Percentiles rank a stretch among this genome's conserved stretches.
Evolutionary conservation across 495 filamentous ascomycete genomes (phyloP).

Genomic region (Penicillium cinerascens): DNA sequence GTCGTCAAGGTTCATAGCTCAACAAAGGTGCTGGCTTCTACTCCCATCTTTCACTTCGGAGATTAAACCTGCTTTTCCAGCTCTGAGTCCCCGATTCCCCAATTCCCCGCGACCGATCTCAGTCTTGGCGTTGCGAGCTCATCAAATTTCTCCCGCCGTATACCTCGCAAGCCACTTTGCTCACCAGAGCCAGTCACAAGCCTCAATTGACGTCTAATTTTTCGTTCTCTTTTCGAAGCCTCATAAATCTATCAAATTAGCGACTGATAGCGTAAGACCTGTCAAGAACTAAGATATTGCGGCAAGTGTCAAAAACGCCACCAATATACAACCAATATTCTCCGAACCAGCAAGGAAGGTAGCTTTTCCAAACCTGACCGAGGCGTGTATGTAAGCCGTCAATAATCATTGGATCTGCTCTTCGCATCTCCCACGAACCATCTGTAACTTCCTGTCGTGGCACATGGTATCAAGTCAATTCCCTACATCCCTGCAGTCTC

Average conservation of each 20-base stretch:
- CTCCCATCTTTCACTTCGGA: background rate
- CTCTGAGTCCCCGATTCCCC: background rate
- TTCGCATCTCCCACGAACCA: background rate
- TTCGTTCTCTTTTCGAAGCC: background rate
- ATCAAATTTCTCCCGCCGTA: background rate
- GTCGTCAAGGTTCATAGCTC: too few relatives aligned
- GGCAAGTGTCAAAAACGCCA: background rate
- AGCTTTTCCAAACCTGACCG: background rate
- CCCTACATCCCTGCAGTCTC: too few relatives aligned
- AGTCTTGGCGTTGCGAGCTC: background rate
- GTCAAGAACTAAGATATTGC: background rate
- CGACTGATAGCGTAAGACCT: background rate
- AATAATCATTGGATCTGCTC: background rate
- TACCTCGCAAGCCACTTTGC: background rate
- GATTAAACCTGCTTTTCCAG: background rate
- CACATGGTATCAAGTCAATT: background rate
- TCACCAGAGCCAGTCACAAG: background rate
- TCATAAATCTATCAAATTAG: background rate
- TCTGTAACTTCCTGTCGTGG: background rate
- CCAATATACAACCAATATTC: background rate
- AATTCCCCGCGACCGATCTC: background rate
- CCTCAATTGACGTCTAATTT: background rate
- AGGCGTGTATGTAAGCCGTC: background rate
- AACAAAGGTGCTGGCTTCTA: too few relatives aligned
- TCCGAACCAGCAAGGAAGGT: too few relatives aligned